Evolutionary conservation across 805 yeast genomes (phyloP), one percentile per base, ranked within the genome.

Genomic region (Metschnikowia santaceciliae): DNA sequence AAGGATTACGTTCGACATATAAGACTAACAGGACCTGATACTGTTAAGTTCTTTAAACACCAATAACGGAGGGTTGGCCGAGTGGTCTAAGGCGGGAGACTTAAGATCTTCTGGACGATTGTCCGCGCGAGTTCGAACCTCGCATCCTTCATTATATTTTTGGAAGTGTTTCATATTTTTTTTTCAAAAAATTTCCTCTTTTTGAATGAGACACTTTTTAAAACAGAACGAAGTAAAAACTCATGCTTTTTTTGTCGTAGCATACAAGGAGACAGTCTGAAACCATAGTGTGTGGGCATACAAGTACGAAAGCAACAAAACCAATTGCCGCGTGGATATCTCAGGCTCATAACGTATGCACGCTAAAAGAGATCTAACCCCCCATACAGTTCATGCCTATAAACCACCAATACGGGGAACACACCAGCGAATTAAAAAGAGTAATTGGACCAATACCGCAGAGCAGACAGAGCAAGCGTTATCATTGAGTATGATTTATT

Each of bases 41-140:
- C n/a, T n/a, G n/a, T n/a, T n/a, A n/a, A n/a, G n/a, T n/a, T n/a
- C n/a, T n/a, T n/a, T n/a, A n/a, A n/a, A 17, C 17, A 19, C 0
- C 30, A 37, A 20, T 11, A 37, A 10, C 10, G 75, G 77, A 72
- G 76, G 76, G 75, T 70, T 72, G 77, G 76, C 77, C 77, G 77
- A 72, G 77, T 71, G 76, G 77, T 71, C 76, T 71, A 72, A 72
- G 77, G 77, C 76, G 77, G 76, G 68, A 67, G 77, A 72, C 77
- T 72, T 72, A 72, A 72, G 77, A 69, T 72, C 77, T 68, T 69
- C 67, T 72, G 76, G 77, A 70, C 74, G 57, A 56, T 50, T 68
- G 74, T 70, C 77, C 77, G 77, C 77, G 77, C 77, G 78, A 72
- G 78, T 73, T 73, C 78, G 78, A 73, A 73, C 74, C 77, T 71